Evolutionary conservation across 768 basidiomycete species (phyloP), one percentile per base, ranked within the genome.

Genomic region (Neoboletus magnificus): DNA sequence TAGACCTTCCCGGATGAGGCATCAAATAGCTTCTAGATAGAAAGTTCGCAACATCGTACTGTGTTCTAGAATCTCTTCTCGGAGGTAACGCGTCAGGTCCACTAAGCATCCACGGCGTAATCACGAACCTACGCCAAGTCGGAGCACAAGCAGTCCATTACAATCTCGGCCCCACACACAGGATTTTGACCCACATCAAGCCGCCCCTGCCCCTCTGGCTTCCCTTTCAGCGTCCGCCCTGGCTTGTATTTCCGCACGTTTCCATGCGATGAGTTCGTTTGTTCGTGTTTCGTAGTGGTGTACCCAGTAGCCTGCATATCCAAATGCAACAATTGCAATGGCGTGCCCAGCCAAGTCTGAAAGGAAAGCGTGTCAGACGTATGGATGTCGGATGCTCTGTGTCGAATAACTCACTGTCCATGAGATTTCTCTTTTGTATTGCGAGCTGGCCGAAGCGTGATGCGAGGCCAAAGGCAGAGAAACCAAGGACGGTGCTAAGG

Each of bases 381-480:
- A 20, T 27, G 15, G 5, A 39, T n/a, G 15, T 22, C 12, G 37
- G 25, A 41, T 4, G 32, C 18, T 10, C n/a, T 27, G 12, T 40
- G 30, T 11, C 35, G 15, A 36, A 52, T 52, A 22, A 82, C 92
- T 70, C 67, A 95, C 93, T 91, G 44, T 84, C 80, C 72, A 89
- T 82, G 56, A 94, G 79, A 66, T 85, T 84, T 65, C 88, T 79
- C 68, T 80, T 85, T 72, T 92, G 87, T 65, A 97, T 88, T 51
- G 87, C 88, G 23, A 97, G 84, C 74, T 95, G 93, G 63, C 90
- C 91, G 57, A 93, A 77, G 56, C 94, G 81, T 20, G 87, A 85
- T 22, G 86, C 85, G 55, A 97, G 86, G 41, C 93, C 93, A 66
- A 93, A 87, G 54, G 81, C 71, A 3, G 90, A 88, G 73, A 91